Base-by-base conservation (phyloP, 148 eudicot genomes). In the Heliosperma pusillum region DNA sequence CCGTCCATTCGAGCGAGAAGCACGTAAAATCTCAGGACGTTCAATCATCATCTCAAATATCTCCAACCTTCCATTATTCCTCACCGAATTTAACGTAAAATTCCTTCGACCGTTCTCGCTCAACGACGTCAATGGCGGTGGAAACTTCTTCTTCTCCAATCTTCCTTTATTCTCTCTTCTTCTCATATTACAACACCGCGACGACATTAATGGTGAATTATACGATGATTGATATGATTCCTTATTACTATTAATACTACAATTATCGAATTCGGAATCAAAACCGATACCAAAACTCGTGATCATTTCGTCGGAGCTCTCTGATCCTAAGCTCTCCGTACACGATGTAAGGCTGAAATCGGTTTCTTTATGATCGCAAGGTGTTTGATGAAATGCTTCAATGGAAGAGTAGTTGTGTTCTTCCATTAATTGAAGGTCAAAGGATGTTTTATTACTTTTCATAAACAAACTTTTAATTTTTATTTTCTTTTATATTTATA, bases 51-150 rank as follows among this genome's bases (percentile, higher is more conserved):
- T 85, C 77, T 77, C 81, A 22, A 30, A 66, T 10, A 89, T 78
- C 83, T 85, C 80, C 15, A 89, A 74, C 72, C 87, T 45, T 0
- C 91, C 94, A 8, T 89, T 77, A 7, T 50, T 76, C 75, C 93
- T 88, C 65, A 85, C 75, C 26, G 85, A 72, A 11, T 70, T 74
- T 60, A 89, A 78, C 74, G 63, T 68, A 40, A 88, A 86, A 75
- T 22, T 75, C 21, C 83, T 83, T 59, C 81, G 62, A 0, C 93
- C 89, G 22, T 82, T 59, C 17, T 44, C 66, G 44, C 71, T 74
- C 55, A 89, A 40, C 10, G 85, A 81, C 72, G 94, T 76, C 58
- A 89, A 77, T 27, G 87, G 91, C 21, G 91, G 91, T 1, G 94
- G 94, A 74, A 88, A 86, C 11, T 56, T 76, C 70, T 69, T 79